phyloP scores from a whole-genome alignment of 2,329 filamentous ascomycete genomes.

The Beauveria sp. region DNA sequence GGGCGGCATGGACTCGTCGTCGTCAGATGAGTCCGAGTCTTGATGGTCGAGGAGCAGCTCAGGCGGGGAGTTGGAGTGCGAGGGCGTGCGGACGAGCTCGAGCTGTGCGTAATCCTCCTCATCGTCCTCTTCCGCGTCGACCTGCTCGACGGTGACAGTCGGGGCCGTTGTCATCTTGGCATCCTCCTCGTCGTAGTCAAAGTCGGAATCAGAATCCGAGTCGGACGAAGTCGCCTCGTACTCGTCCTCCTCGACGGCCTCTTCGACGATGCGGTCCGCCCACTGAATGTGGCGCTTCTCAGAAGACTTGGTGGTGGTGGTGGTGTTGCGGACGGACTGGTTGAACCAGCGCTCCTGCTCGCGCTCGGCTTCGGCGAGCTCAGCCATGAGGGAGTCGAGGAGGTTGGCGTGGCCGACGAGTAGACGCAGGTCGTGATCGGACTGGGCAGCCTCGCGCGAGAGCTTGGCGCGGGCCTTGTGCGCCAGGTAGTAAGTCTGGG shows the following conservation, averaged over 20 bases:
- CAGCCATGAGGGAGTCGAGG: slow-evolving; percentile 88
- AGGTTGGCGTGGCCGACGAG: slow-evolving; percentile 98
- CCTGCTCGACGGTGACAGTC: slow-evolving; percentile 31
- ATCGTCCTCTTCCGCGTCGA: slow-evolving; percentile 37
- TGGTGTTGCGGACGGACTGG: slow-evolving; percentile 69
- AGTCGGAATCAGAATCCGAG: slow-evolving; percentile 38
- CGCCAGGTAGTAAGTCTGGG: slow-evolving; percentile 96
- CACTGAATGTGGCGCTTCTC: slow-evolving; percentile 76
- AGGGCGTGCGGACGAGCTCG: slow-evolving; percentile 60
- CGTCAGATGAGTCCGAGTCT: slow-evolving; percentile 56
- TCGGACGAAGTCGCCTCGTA: slow-evolving; percentile 50
- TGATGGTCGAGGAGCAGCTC: slow-evolving; percentile 63
- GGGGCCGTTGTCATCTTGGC: slow-evolving; percentile 43
- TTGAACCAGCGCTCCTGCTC: slow-evolving; percentile 99
- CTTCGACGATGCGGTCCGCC: slow-evolving; percentile 66
- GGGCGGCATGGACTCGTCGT: slow-evolving; percentile 70
- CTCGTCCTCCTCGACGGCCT: slow-evolving; percentile 49
- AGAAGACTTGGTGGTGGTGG: slow-evolving; percentile 21
- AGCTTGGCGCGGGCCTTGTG: slow-evolving; percentile 97
- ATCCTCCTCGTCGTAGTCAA: slow-evolving; percentile 47
- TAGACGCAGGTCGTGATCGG: slow-evolving; percentile 90
- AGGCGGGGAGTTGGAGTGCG: slow-evolving; percentile 58
- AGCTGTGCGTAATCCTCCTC: slow-evolving; percentile 59
- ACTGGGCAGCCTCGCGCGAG: slow-evolving; percentile 77
- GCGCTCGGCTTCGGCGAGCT: slow-evolving; percentile 84